Base-by-base conservation (phyloP, 768 basidiomycete species). In the Boletus subcaerulescens region DNA sequence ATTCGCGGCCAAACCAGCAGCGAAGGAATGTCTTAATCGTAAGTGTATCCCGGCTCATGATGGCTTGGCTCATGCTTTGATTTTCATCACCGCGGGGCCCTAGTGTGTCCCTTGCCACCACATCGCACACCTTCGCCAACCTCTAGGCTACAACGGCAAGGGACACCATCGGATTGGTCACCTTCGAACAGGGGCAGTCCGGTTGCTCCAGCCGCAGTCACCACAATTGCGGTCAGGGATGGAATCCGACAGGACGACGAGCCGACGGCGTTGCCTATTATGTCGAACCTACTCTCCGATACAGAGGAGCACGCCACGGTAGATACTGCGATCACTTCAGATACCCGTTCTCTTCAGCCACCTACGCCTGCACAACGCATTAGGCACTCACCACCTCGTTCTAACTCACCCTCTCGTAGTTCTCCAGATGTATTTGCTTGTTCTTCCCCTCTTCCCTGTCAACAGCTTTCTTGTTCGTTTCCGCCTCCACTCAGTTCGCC, bases 131-230 rank as follows among this genome's bases (percentile, higher is more conserved):
- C 56, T 24, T 50, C 58, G 8, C 55, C 53, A 10, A 32, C 51
- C 22, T 36, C 58, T n/a, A 31, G 26, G 32, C 31, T 22, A 13
- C 58, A 13, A 40, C 48, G 17, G 13, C 62, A 61, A 58, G 66
- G 61, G 31, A 71, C 69, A 6, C 71, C 69, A n/a, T 59, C 71
- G n/a, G 51, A 69, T 26, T 71, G 69, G 69, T 66, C 71, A 10
- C 50, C 44, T 33, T 71, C 71, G 11, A 46, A 52, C 11, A 59
- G 57, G 18, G 62, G 65, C 8, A 71, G 60, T 50, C 53, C 62
- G 4, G 15, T 47, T 38, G 26, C 46, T 43, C 29, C 31, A 32
- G 56, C 44, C 9, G 35, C 39, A 22, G 33, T 33, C 13, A 10
- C 33, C 14, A 15, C 18, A 33, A 18, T 26, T 22, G 11, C 45